Evolutionary conservation across 306 rosid genomes (phyloP).

Genomic region (Boehmeria nivea): DNA sequence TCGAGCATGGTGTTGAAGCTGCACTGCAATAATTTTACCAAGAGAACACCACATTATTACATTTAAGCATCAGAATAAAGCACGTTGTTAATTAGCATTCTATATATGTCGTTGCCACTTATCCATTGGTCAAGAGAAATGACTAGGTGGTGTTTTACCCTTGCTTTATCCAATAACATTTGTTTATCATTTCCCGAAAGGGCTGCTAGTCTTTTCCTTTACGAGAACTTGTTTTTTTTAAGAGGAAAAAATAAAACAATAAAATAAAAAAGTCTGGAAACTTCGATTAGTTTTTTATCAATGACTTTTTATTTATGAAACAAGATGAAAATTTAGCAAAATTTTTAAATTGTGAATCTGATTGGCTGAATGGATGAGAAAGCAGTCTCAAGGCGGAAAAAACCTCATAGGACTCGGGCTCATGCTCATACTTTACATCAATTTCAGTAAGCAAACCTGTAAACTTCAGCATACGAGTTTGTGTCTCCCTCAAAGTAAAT

Average conservation of each 20-base stretch:
- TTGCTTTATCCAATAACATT: too few relatives aligned
- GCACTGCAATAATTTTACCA: conserved; percentile 67
- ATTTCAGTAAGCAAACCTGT: conserved; percentile 62
- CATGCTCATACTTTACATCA: neutral
- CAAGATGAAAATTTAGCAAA: neutral
- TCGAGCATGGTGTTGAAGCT: conserved; percentile 99
- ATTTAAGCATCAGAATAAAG: conserved; percentile 16
- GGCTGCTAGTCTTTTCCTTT: too few relatives aligned
- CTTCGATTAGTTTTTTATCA: too few relatives aligned
- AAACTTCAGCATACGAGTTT: conserved; percentile 98
- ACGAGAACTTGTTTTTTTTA: too few relatives aligned
- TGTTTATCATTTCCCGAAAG: too few relatives aligned
- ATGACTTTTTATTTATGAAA: too few relatives aligned
- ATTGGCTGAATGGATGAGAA: neutral
- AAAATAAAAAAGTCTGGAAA: too few relatives aligned
- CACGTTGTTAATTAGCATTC: conserved; percentile 13
- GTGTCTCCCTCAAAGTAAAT: conserved; percentile 96
- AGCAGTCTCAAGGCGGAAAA: neutral
- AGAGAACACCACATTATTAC: conserved; percentile 19
- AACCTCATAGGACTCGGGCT: conserved; percentile 1
- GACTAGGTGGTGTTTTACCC: too few relatives aligned
- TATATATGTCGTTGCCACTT: too few relatives aligned
- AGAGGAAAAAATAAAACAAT: too few relatives aligned
- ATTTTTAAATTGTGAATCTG: neutral
- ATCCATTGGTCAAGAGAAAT: too few relatives aligned